These are phyloP conservation scores for Cystobasidium pallidum DNA, from an alignment of 1,284 basidiomycete species.

Conservation along the genomic window DNA sequence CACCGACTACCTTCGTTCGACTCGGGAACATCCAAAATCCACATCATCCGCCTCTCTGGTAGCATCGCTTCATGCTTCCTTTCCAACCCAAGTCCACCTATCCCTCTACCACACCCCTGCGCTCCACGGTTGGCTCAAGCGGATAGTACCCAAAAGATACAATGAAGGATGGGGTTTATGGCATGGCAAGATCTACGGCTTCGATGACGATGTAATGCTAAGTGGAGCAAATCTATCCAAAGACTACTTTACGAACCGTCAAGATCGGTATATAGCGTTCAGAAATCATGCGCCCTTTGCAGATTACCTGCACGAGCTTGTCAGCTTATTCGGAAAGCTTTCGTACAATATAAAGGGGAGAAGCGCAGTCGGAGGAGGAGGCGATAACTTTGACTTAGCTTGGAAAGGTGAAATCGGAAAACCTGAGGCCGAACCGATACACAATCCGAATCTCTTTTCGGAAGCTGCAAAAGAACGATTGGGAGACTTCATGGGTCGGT, in stretches of 20 bases:
- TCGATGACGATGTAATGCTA: conserved; percentile 87
- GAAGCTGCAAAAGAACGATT: conserved; percentile 18
- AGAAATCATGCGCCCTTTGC: conserved; percentile 66
- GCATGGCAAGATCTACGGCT: conserved; percentile 96
- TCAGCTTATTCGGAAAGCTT: conserved; percentile 70
- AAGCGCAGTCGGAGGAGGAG: conserved; percentile 8
- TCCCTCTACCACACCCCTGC: conserved; percentile 84
- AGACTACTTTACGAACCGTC: conserved; percentile 92
- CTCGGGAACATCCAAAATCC: conserved; percentile 68
- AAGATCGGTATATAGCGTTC: conserved; percentile 90
- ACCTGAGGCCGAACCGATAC: conserved; percentile 7
- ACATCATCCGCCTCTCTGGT: conserved; percentile 73
- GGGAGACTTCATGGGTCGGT: neutral
- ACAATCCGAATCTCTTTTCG: conserved; percentile 8
- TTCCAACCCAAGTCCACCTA: conserved; percentile 74
- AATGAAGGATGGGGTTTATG: conserved; percentile 99
- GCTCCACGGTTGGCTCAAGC: conserved; percentile 72
- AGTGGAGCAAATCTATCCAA: conserved; percentile 93
- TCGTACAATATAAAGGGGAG: conserved; percentile 66
- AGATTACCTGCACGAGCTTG: conserved; percentile 80
- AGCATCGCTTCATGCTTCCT: conserved; percentile 70
- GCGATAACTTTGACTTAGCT: conserved; percentile 30
- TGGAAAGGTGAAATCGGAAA: conserved; percentile 20
- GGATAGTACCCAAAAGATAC: conserved; percentile 83
- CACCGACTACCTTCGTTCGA: conserved; percentile 88